A percentile compares a stretch with the other conserved stretches of the same genome.
phyloP scores from a whole-genome alignment of 345 rosid genomes.

The Eucalyptus pauciflora region DNA sequence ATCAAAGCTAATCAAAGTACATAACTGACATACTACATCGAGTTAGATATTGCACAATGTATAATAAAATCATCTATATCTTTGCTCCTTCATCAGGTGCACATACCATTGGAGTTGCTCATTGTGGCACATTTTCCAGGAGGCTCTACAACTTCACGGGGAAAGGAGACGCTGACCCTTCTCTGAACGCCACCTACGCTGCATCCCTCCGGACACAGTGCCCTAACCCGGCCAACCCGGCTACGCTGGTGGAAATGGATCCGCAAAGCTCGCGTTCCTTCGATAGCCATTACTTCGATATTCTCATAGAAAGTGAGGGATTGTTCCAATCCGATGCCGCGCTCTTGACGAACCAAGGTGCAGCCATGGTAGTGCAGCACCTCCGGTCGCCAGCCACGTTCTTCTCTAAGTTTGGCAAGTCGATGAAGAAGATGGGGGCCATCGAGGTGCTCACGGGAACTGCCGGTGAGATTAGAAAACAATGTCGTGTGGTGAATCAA shows the following conservation, averaged over 20 bases:
- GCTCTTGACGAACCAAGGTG: not conserved
- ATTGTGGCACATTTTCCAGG: not conserved
- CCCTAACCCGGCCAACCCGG: not conserved
- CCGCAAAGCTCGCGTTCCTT: not conserved
- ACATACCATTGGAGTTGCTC: not conserved
- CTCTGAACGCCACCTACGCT: not conserved
- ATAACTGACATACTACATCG: not conserved
- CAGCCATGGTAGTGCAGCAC: not conserved
- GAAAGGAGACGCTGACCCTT: not conserved
- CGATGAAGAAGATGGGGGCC: not conserved
- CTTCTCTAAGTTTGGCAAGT: not conserved
- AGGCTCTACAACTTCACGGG: not conserved
- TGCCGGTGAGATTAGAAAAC: not conserved
- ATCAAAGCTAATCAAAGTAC: not conserved
- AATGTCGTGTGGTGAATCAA: not conserved
- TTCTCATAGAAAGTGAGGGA: slow-evolving; percentile 7
- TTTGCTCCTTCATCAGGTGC: not conserved
- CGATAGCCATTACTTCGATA: slow-evolving; percentile 9
- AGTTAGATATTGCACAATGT: not conserved
- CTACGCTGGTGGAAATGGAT: slow-evolving; percentile 3
- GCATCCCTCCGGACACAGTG: not conserved
- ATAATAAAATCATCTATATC: not conserved
- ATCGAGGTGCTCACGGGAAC: not conserved
- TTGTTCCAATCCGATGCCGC: slow-evolving; percentile 16
- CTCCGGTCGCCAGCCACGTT: not conserved